These are phyloP conservation scores for Takashimella koratensis DNA, from an alignment of 1,284 basidiomycete genomes.

Conservation along the genomic window DNA sequence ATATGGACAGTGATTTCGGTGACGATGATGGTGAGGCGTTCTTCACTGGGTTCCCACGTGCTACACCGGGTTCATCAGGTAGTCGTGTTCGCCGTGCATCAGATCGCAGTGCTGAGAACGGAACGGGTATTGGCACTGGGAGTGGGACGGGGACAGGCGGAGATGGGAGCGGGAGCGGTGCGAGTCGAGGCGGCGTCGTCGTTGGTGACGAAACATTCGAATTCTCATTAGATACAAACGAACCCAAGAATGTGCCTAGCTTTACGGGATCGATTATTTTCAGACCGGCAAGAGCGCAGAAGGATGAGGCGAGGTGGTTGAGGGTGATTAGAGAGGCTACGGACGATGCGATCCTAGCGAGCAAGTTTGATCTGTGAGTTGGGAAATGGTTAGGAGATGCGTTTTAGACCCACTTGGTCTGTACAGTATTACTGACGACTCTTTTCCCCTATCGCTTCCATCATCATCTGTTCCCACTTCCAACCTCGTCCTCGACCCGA, in stretches of 20 bases:
- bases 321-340: conserved; percentile 36
- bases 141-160: background rate
- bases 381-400: background rate
- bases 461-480: no score
- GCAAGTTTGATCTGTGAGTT: conserved; percentile 44
- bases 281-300: conserved; percentile 38
- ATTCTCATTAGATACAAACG: conserved; percentile 28
- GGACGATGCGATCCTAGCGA: conserved; percentile 33
- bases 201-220: background rate
- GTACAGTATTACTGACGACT: background rate
- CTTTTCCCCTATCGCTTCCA: no score
- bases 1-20: conserved; percentile 37
- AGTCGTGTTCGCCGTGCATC: no score
- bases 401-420: background rate
- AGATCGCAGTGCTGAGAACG: background rate
- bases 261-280: conserved; percentile 40
- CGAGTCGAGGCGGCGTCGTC: background rate
- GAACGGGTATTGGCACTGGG: background rate
- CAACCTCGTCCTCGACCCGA: no score
- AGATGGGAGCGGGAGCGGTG: background rate
- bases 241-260: conserved; percentile 28
- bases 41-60: no score
- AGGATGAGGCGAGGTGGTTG: conserved; percentile 46
- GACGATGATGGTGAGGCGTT: conserved; percentile 22
- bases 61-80: no score